phyloP scores from a whole-genome alignment of 2,329 filamentous ascomycete genomes.

The Penicillium paneum region DNA sequence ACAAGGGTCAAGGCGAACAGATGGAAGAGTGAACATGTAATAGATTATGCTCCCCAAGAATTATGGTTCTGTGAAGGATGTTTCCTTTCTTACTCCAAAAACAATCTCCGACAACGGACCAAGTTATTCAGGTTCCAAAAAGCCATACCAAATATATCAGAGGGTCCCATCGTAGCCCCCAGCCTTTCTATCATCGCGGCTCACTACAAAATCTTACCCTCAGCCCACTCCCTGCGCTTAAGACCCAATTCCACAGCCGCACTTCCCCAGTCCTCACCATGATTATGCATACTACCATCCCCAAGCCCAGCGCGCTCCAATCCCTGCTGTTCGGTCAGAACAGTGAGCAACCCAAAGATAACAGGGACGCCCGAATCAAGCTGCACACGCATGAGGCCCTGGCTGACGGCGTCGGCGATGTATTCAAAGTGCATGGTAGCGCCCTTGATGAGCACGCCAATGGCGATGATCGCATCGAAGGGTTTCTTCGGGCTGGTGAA shows the following conservation, averaged over 20 bases:
- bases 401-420: constrained; percentile 85
- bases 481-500: constrained; percentile 48
- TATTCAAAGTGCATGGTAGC: constrained; percentile 99
- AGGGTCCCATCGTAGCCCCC: constrained; percentile 3
- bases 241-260: constrained; percentile 91
- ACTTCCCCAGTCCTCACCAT: constrained; percentile 93
- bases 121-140: not conserved
- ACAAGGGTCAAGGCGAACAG: constrained; percentile 65
- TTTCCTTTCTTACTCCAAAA: not conserved
- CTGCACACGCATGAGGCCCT: constrained; percentile 92
- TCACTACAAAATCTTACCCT: constrained; percentile 57
- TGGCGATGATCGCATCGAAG: constrained; percentile 92
- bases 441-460: constrained; percentile 96
- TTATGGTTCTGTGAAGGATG: constrained; percentile 14
- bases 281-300: constrained; percentile 66
- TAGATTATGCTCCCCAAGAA: constrained; percentile 20
- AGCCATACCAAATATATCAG: not conserved
- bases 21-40: constrained; percentile 73
- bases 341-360: constrained; percentile 86
- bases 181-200: not conserved
- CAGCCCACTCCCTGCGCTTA: constrained; percentile 80
- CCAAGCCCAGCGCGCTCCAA: constrained; percentile 75
- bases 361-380: constrained; percentile 85
- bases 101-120: not conserved
- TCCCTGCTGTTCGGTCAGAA: constrained; percentile 84